Percentiles rank a stretch among this genome's conserved stretches.
Evolutionary conservation across 2,329 filamentous ascomycete genomes (phyloP).

Genomic region (Penicillium sclerotigenum): DNA sequence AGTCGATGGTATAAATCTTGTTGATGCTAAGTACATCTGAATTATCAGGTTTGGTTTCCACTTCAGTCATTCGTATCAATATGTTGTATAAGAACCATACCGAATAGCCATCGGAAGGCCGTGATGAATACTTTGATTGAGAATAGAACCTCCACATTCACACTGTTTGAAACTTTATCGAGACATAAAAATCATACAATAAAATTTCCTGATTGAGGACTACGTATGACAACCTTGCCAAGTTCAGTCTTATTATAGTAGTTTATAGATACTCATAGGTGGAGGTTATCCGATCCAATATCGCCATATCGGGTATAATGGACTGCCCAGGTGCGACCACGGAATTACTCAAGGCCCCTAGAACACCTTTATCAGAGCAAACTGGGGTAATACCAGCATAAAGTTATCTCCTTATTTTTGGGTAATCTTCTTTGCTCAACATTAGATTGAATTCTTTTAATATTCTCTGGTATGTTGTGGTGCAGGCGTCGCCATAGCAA

Average conservation of each 20-base stretch:
- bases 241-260: background rate
- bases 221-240: background rate
- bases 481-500: constrained; percentile 18
- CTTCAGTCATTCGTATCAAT: background rate
- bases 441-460: background rate
- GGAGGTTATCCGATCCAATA: background rate
- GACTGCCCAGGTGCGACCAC: no score
- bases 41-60: background rate
- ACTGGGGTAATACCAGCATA: background rate
- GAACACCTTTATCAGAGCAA: background rate
- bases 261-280: background rate
- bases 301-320: background rate
- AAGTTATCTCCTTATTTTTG: background rate
- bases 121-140: background rate
- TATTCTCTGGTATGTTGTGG: constrained; percentile 11
- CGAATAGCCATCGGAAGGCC: background rate
- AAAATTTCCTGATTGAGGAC: background rate
- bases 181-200: no score
- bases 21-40: background rate
- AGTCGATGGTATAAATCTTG: background rate
- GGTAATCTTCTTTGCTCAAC: background rate
- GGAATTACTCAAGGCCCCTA: background rate
- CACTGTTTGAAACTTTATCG: background rate
- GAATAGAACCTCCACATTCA: background rate
- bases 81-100: background rate